Base-by-base conservation (phyloP, 345 rosid species). In the Eucalyptus curtisii region DNA sequence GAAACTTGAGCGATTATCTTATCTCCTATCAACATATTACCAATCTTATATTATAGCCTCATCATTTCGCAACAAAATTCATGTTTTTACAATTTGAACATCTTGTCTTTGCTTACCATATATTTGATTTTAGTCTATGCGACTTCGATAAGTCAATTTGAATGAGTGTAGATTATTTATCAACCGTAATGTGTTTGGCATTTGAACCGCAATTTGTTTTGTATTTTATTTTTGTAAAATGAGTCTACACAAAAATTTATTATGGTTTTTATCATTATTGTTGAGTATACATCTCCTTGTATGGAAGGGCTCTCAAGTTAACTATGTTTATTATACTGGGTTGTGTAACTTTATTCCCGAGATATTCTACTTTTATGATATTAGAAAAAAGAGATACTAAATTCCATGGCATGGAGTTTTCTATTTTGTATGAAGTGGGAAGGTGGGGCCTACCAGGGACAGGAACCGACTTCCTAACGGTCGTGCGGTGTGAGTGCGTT, bases 401-500 rank as follows among this genome's bases (percentile, higher is more conserved):
- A 27, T 61, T 61, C 31, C 16, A 6, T 13, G 31, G 14, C 68
- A 61, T 9, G 24, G 80, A 68, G 42, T 68, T 17, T 37, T 33
- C 44, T 33, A 13, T 61, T 11, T 33, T 33, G 20, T 9, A 17
- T 4, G 93, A 44, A 13, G 7, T 3, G 10, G n/a, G 22, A 49
- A 42, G 1, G 44, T 33, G 87, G 90, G 90, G 68, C 53, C 93
- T 86, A 52, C 40, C 11, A 7, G 79, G 89, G 94, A 92, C 76
- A 59, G 71, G 40, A 89, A 92, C 90, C 88, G 93, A 64, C 25
- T 85, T 91, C 90, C 92, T 90, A 90, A 92, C 93, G 93, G 93
- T 86, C 87, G 93, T 90, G 93, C 88, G 87, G 89, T 89, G 91
- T 7, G 45, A 49, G 22, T 13, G 33, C 33, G 52, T 17, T 17